Conservation (phyloP, 192 early-diverging fungal genomes). For the Coemansia sp. region DNA sequence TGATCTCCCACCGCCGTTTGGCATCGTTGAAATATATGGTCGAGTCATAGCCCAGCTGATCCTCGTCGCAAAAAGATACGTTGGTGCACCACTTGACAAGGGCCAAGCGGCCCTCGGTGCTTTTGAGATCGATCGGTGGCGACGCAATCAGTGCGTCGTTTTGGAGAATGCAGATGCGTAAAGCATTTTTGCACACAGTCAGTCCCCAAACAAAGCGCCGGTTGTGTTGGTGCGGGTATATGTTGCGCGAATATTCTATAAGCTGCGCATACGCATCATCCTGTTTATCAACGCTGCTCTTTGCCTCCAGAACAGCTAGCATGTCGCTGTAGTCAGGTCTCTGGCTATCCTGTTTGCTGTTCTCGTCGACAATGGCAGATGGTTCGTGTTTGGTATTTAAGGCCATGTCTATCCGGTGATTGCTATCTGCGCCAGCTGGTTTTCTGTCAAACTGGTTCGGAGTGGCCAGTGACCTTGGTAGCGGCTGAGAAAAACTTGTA, state of each 20-base stretch:
- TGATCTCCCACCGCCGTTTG: not conserved
- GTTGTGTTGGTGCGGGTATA: not conserved
- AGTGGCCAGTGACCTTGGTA: no score
- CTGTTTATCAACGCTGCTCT: no score
- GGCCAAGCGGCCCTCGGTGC: not conserved
- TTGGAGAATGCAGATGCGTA: not conserved
- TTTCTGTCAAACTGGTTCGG: no score
- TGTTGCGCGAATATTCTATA: not conserved
- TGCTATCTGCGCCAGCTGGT: no score
- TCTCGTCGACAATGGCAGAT: no score
- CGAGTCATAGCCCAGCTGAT: not conserved
- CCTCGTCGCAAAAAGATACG: not conserved
- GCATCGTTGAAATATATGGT: not conserved
- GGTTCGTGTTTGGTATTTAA: no score
- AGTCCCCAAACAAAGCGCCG: slow-evolving; percentile 2
- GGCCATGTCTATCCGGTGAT: no score
- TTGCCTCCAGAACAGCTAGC: no score
- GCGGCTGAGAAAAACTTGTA: no score
- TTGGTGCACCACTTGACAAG: not conserved
- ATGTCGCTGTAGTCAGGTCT: no score
- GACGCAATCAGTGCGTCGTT: not conserved
- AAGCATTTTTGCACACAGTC: not conserved
- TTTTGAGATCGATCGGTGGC: not conserved
- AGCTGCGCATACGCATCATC: no score
- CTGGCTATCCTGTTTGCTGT: no score